phyloP scores from a whole-genome alignment of 805 yeast species.

The Cyberlindnera saturnus region DNA sequence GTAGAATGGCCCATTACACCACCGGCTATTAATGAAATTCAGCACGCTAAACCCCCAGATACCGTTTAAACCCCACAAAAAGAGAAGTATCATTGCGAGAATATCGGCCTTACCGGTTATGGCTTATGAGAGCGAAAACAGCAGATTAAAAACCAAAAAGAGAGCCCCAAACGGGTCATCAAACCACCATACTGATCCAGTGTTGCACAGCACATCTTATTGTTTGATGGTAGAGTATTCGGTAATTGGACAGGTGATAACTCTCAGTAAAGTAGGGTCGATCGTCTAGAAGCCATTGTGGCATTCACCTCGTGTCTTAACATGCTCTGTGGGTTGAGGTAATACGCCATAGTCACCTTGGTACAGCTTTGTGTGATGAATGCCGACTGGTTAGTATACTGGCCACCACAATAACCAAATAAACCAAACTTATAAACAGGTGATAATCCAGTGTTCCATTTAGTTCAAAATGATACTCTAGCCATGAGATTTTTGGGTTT shows the following conservation, averaged over 20 bases:
- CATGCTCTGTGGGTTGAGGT: background rate
- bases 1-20: background rate
- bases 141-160: background rate
- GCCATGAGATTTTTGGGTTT: background rate
- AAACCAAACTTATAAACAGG: slow-evolving; percentile 2
- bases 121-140: background rate
- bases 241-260: background rate
- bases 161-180: slow-evolving; percentile 4
- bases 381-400: background rate
- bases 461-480: slow-evolving; percentile 1
- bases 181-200: slow-evolving; percentile 3
- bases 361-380: slow-evolving; percentile 2
- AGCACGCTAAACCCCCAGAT: background rate
- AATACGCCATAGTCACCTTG: background rate
- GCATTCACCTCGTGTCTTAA: slow-evolving; percentile 1
- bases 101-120: background rate
- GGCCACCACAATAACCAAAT: slow-evolving; percentile 4
- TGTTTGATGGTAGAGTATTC: background rate
- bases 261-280: background rate
- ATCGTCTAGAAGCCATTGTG: slow-evolving; percentile 1
- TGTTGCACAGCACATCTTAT: background rate
- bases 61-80: background rate
- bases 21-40: background rate
- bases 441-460: slow-evolving; percentile 1
- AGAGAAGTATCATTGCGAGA: background rate